These are phyloP conservation scores for Starmerella bombi DNA, from an alignment of 805 yeast species.

Conservation along the genomic window DNA sequence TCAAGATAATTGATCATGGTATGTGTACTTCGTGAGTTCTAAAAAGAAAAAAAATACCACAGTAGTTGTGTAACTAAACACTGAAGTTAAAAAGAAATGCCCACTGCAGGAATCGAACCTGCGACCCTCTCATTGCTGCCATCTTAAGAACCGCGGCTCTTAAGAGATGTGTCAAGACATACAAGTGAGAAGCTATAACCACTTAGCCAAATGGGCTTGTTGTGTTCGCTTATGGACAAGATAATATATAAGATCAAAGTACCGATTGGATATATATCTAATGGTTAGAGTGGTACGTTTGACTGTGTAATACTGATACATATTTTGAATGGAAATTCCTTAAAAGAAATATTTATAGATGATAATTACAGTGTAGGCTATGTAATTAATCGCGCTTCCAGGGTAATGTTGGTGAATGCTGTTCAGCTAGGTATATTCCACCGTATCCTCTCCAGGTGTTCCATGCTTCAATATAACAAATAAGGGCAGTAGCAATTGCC, in stretches of 20 bases:
- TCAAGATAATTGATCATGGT: not conserved
- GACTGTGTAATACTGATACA: too few relatives aligned
- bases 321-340: too few relatives aligned
- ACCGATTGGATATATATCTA: too few relatives aligned
- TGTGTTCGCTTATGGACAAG: not conserved
- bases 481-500: constrained; percentile 47
- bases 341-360: not conserved
- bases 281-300: too few relatives aligned
- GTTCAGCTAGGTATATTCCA: constrained; percentile 44
- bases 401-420: constrained; percentile 17
- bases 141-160: too few relatives aligned
- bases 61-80: too few relatives aligned
- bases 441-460: constrained; percentile 47
- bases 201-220: constrained; percentile 20
- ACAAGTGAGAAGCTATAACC: constrained; percentile 22
- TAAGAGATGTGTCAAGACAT: not conserved
- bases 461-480: constrained; percentile 56
- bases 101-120: constrained; percentile 23
- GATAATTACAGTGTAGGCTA: not conserved
- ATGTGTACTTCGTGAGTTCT: too few relatives aligned
- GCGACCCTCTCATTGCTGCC: constrained; percentile 18
- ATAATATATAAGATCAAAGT: not conserved
- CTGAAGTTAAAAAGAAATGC: constrained; percentile 7
- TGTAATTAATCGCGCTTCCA: constrained; percentile 20
- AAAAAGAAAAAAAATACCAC: too few relatives aligned